Base-by-base conservation (phyloP, 2,329 filamentous ascomycete species). In the Fonsecaea monophora region DNA sequence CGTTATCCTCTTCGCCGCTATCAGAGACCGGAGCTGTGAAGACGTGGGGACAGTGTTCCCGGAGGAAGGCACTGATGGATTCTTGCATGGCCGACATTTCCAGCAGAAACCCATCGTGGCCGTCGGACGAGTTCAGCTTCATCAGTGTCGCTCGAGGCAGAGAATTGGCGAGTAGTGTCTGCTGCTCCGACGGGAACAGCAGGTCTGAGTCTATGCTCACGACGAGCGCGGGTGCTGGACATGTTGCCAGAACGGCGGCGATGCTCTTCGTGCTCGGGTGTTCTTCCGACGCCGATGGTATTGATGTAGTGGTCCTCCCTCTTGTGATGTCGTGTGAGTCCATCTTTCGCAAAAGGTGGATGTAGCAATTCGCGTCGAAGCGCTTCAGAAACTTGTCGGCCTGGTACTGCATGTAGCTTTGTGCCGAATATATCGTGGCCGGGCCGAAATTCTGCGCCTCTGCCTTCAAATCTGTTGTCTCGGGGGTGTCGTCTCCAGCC, bases 281-380 rank as follows among this genome's bases (percentile, higher is more conserved):
- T 34, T 35, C 34, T 25, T 62, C 45, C 18, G 12, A 38, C 37
- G 21, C 15, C 30, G 7, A 35, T 25, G 86, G 84, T 35, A 96
- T 88, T 8, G 76, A 25, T 25, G 25, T 70, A 21, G 77, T 73
- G n/a, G 80, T 81, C 5, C 94, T 89, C 75, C 89, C 87, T 32
- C 94, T 87, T 15, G 92, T 96, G 35, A 99, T 87, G 77, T 99
- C 95, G 78, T 99, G 95, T 0, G 94, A 97, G 77, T 98, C 95
- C 25, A 99, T 86, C 80, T 98, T 99, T 74, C 94, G 90, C 5
- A 95, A 97, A 79, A 98, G 97, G 72, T 95, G 93, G 73, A 99
- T 98, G 82, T 99, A 99, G 82, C 95, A 98, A 78, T 98, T 98
- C 75, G 93, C 92, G 78, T 99, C 95, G 78, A 98, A 99, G 9